Base-by-base conservation (phyloP, 768 basidiomycete species). In the Mycena filopes region DNA sequence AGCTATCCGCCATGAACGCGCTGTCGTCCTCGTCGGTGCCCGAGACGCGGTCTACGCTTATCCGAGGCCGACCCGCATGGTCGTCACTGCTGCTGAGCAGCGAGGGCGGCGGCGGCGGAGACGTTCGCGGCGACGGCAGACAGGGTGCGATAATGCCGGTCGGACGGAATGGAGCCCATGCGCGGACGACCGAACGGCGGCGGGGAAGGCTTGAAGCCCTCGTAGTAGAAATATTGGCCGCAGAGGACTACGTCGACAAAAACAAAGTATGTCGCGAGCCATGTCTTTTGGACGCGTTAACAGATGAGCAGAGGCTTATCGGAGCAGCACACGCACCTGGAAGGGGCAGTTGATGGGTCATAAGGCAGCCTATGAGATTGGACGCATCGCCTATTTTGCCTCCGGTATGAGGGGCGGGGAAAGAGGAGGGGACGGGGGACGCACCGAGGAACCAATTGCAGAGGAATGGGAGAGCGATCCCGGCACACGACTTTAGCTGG, bases 261-360 rank as follows among this genome's bases (percentile, higher is more conserved):
- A 72, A 93, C 91, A 74, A 98, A 99, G 76, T 99, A 99, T 0
- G 84, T 83, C 3, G 98, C 97, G 47, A 99, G 93, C 75, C 88
- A 94, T 43, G 88, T 97, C 94, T 98, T 33, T 5, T 57, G 45
- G 50, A 36, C 16, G 56, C 23, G 25, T 38, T n/a, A 43, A 28
- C 29, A 60, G 54, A 47, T 55, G 66, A 51, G 65, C 36, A 38
- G 50, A 53, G 23, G 47, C 45, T 58, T 71, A 56, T 57, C 36
- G 69, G 70, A 25, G 55, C 21, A 48, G 33, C 51, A 33, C 42
- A 58, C 86, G 71, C 76, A 94, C 95, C 80, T 99, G 97, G 77
- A 99, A 99, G 23, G n/a, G 95, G 95, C 18, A 98, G 84, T 74
- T 99, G 98, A 71, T 91, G 86, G 3, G 98, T 99, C 58, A 99